Percentiles rank a stretch among this genome's conserved stretches.
phyloP scores from a whole-genome alignment of 371 early-diverging fungal species.

The Mucor racemosus region DNA sequence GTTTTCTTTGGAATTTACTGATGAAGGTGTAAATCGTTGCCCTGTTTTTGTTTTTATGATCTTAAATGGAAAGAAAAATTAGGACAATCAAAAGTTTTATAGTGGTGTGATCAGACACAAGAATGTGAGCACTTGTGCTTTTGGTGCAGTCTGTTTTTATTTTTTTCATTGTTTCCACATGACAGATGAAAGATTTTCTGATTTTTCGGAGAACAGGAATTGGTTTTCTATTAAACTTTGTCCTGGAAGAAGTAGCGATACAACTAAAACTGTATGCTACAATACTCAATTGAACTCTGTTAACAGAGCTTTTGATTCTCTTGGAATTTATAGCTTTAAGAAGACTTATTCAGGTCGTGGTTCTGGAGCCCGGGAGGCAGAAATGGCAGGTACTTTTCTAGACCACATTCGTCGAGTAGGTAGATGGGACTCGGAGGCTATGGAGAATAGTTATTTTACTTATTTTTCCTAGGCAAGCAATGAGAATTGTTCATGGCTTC shows the following conservation, averaged over 20 bases:
- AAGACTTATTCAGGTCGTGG: conserved; percentile 10
- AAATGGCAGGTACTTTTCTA: not conserved
- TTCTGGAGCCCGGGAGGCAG: conserved; percentile 5
- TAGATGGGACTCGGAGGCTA: conserved; percentile 5
- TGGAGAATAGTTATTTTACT: conserved; percentile 14
- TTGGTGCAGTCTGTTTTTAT: not conserved
- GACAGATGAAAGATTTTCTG: too few species aligned
- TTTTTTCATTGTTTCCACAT: conserved; percentile 6
- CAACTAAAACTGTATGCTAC: too few species aligned
- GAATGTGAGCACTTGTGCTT: conserved; percentile 7
- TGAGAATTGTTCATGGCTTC: not conserved
- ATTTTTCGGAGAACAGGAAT: too few species aligned
- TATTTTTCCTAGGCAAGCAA: not conserved
- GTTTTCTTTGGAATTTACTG: too few species aligned
- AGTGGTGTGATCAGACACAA: conserved; percentile 5
- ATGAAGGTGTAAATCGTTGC: too few species aligned
- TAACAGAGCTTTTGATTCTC: conserved; percentile 1
- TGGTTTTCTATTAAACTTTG: too few species aligned
- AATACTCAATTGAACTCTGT: too few species aligned
- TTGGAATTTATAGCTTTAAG: not conserved
- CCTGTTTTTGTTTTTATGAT: too few species aligned
- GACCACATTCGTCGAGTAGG: conserved; percentile 7
- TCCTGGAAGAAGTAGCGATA: too few species aligned
- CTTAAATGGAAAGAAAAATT: too few species aligned
- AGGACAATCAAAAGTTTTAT: too few species aligned